Conservation (phyloP, 1,284 basidiomycete genomes). For the Tilletia indica region DNA sequence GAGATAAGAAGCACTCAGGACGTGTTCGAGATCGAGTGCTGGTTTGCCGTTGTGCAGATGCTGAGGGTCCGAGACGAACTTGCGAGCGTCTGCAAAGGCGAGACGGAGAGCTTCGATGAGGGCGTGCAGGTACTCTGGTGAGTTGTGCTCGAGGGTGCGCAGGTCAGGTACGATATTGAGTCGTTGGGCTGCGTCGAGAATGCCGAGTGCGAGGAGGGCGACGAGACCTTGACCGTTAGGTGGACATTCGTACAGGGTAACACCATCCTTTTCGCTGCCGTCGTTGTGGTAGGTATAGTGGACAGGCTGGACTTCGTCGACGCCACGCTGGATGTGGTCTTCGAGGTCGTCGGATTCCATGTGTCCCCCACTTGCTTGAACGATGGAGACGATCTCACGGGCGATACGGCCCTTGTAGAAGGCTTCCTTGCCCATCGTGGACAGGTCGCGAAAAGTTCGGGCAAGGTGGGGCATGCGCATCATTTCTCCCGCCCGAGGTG, state of each 20-base stretch:
- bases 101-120: constrained; percentile 77
- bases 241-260: constrained; percentile 67
- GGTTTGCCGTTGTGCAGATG: constrained; percentile 63
- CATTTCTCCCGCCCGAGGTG: constrained; percentile 62
- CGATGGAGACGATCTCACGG: constrained; percentile 75
- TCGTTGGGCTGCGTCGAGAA: constrained; percentile 79
- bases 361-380: constrained; percentile 74
- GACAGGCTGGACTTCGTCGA: constrained; percentile 81
- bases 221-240: constrained; percentile 96
- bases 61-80: constrained; percentile 84
- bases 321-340: constrained; percentile 63
- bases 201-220: constrained; percentile 84
- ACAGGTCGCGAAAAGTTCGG: constrained; percentile 76
- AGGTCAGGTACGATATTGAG: constrained; percentile 71
- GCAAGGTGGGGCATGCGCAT: constrained; percentile 69
- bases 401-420: constrained; percentile 90
- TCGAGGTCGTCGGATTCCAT: constrained; percentile 87
- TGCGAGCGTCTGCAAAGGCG: constrained; percentile 76
- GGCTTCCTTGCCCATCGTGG: constrained; percentile 77
- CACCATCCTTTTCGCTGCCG: constrained; percentile 65
- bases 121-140: constrained; percentile 78
- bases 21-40: constrained; percentile 61
- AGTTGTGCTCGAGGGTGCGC: constrained; percentile 79
- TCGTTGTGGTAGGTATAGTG: constrained; percentile 72
- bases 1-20: constrained; percentile 69